Evolutionary conservation across 768 basidiomycete species (phyloP), one percentile per base, ranked within the genome.

Genomic region (Sporobolomyces roseus): DNA sequence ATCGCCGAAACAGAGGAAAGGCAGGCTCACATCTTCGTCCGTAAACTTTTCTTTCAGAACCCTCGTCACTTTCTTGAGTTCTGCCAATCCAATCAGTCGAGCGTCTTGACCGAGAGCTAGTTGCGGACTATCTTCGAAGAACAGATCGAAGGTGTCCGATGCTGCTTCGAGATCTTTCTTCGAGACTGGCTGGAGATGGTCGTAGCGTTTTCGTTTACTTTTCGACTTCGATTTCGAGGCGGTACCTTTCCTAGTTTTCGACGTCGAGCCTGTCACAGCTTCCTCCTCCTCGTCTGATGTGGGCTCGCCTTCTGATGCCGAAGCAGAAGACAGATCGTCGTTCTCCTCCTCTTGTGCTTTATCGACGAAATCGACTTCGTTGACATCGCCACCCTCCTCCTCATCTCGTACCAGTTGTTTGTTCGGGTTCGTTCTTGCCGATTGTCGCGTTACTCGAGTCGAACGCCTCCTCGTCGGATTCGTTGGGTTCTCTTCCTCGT

Each of bases 41-140:
- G 55, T 61, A 25, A 75, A 50, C 51, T 66, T 72, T 66, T 75
- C 72, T 30, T 72, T 70, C 21, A 75, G 45, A 21, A 74, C 61
- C 27, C 70, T 51, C 2, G 61, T 54, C 14, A 69, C 75, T 32
- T 72, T 50, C 33, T 69, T 64, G 14, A 75, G 48, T 50, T 75
- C 73, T 14, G 65, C 54, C 51, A 75, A 14, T 25, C 70, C 65
- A 27, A 75, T 67, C 25, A 35, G 13, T 12, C 59, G 60, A 52
- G 55, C 33, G 23, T 61, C 30, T 23, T 45, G 65, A 41, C 33
- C 13, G 13, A 64, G 25, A 13, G 32, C 32, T 12, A 35, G 9
- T 50, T 68, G 66, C 16, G 61, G 51, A 30, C 62, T 68, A 6
- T 45, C 46, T 6, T 53, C 59, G 52, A 75, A 75, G 62, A 75